A percentile compares a stretch with the other conserved stretches of the same genome.
Evolutionary conservation across 192 early-diverging fungal species (phyloP).

Genomic region (Rhizoclosmatium sp.): DNA sequence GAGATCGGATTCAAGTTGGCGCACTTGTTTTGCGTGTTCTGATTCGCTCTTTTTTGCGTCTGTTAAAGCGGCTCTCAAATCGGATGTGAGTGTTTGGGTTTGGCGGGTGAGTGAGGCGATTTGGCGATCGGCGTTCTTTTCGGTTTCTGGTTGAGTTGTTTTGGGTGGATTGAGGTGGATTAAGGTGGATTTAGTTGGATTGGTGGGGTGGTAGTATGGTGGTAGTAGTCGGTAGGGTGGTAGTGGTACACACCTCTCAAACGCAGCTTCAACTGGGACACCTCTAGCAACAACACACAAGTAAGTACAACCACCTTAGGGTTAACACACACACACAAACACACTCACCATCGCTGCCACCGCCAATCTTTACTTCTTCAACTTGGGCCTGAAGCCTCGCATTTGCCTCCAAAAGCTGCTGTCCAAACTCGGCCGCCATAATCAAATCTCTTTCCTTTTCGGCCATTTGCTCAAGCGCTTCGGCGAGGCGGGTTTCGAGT

Average conservation of each 20-base stretch:
- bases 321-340: no score
- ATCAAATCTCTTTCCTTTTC: constrained; percentile 29
- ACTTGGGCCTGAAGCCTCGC: constrained; percentile 12
- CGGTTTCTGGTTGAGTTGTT: constrained; percentile 19
- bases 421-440: constrained; percentile 30
- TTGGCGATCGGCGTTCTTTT: constrained; percentile 32
- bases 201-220: neutral
- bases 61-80: constrained; percentile 7
- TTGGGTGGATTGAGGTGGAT: neutral
- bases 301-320: no score
- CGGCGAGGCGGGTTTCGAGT: neutral
- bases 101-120: constrained; percentile 8
- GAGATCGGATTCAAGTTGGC: constrained; percentile 47
- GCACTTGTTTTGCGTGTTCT: constrained; percentile 38
- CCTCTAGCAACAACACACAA: neutral
- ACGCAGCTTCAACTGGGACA: neutral
- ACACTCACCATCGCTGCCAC: neutral
- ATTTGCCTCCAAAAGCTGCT: constrained; percentile 21
- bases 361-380: neutral
- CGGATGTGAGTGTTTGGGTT: constrained; percentile 14
- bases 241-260: neutral
- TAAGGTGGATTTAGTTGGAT: neutral
- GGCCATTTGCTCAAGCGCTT: constrained; percentile 10
- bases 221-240: no score
- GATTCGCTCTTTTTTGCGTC: constrained; percentile 46